Evolutionary conservation across 352 stramenopile species (phyloP), one percentile per base, ranked within the genome.

Genomic region (Phytophthora pluvialis): DNA sequence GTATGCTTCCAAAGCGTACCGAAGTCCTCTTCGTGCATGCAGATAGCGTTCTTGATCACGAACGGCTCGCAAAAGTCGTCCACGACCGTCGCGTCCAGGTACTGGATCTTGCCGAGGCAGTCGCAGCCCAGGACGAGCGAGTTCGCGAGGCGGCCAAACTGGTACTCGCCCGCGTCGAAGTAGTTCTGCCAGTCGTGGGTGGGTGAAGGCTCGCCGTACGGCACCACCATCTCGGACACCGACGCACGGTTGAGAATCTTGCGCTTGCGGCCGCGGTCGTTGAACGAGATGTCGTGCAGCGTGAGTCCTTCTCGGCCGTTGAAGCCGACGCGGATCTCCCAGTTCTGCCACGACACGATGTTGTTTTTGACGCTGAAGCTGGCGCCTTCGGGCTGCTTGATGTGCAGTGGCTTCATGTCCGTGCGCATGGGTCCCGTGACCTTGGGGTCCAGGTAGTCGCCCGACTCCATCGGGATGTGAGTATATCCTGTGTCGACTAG

Each of bases 181-280:
- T 90, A 91, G 70, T 91, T 94, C 51, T 95, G 91, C 57, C 86
- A 83, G 44, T 83, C 73, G 61, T 86, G 87, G 3, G 87, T 91
- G 5, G 82, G 72, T 25, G 74, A 70, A 0, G 86, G 86, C 64
- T 95, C 86, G 1, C 75, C 87, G 53, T 97, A 95, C 0, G 89
- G 87, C 26, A 97, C 89, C 32, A 90, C 83, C 89, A 97, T 97
- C 70, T 97, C 87, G 5, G 88, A 90, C 33, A 97, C 68, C 12
- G 72, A 81, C 0, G 73, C 78, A 21, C 87, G 83, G 60, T 93
- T 86, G 26, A 94, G 51, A 18, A 96, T 75, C 15, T 78, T 74
- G 25, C 78, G 70, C 64, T 79, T 73, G 47, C 64, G 71, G 5
- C 70, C 67, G 26, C 67, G 60, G 49, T 82, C 81, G 44, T 75